These are phyloP conservation scores for Zygosaccharomyces kombuchaensis DNA, from an alignment of 805 yeast species.

Conservation along the genomic window DNA sequence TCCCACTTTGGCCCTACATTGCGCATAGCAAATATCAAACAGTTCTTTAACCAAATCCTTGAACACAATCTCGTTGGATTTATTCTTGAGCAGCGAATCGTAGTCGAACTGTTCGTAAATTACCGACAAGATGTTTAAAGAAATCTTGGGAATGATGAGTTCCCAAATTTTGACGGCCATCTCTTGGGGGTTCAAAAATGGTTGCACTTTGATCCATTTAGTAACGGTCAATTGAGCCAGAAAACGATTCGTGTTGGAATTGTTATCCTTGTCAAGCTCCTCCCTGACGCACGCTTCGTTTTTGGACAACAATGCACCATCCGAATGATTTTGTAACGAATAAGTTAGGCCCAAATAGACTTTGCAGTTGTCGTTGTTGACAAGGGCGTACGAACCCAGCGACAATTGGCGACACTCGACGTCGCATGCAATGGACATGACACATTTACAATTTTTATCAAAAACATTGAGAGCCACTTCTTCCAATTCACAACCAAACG, in stretches of 20 bases:
- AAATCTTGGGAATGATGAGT: conserved; percentile 29
- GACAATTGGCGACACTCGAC: conserved; percentile 33
- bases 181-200: conserved; percentile 11
- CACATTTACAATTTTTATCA: conserved; percentile 20
- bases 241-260: conserved; percentile 12
- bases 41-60: conserved; percentile 30
- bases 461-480: conserved; percentile 17
- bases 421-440: conserved; percentile 28
- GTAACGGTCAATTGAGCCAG: conserved; percentile 16
- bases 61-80: conserved; percentile 26
- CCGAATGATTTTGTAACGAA: conserved; percentile 9
- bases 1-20: conserved; percentile 20
- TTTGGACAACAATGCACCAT: conserved; percentile 4
- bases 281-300: conserved; percentile 11
- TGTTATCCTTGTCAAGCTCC: conserved; percentile 4
- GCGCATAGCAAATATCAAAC: conserved; percentile 23
- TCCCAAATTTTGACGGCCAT: conserved; percentile 33
- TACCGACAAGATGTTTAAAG: conserved; percentile 31
- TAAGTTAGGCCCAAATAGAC: conserved; percentile 29
- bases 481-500: conserved; percentile 33
- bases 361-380: conserved; percentile 25
- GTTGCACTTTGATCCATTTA: conserved; percentile 20
- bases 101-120: conserved; percentile 33
- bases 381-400: conserved; percentile 31
- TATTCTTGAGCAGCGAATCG: conserved; percentile 21